These are phyloP conservation scores for Xerocomus spinulosus DNA, from an alignment of 768 basidiomycete species.

Conservation along the genomic window DNA sequence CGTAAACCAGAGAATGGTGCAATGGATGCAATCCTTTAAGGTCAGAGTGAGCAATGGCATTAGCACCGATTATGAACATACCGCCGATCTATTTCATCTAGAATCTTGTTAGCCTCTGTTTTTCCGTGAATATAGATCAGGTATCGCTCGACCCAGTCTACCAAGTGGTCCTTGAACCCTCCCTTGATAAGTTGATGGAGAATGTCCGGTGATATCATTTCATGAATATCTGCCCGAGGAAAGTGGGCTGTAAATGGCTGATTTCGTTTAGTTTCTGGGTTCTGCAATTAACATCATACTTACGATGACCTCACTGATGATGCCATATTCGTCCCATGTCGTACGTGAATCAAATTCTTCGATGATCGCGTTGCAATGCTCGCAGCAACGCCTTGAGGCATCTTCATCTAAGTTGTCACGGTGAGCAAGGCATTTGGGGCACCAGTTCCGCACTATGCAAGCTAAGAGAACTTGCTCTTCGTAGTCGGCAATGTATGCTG, in stretches of 20 bases:
- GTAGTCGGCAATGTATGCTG: slow-evolving; percentile 37
- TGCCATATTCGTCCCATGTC: too few relatives aligned
- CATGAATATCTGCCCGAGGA: slow-evolving; percentile 31
- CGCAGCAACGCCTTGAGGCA: too few relatives aligned
- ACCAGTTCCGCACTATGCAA: slow-evolving; percentile 23
- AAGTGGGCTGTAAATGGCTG: slow-evolving; percentile 32
- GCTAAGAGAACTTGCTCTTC: slow-evolving; percentile 34
- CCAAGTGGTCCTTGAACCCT: neutral
- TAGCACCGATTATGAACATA: too few relatives aligned
- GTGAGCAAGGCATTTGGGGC: neutral
- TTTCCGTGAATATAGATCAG: neutral
- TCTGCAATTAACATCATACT: too few relatives aligned
- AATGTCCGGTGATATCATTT: slow-evolving; percentile 6
- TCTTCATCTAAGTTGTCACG: too few relatives aligned
- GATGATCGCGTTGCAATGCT: too few relatives aligned
- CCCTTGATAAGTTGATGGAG: slow-evolving; percentile 4
- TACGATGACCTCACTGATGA: too few relatives aligned
- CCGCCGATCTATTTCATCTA: slow-evolving; percentile 32
- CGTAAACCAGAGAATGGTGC: slow-evolving; percentile 26
- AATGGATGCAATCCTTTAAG: slow-evolving; percentile 29
- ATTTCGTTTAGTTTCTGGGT: neutral
- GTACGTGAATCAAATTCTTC: too few relatives aligned
- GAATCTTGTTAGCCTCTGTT: slow-evolving; percentile 9
- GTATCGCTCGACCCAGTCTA: neutral
- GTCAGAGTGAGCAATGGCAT: too few relatives aligned